phyloP scores from a whole-genome alignment of 1,284 basidiomycete species.

The Sporisorium reilianum region DNA sequence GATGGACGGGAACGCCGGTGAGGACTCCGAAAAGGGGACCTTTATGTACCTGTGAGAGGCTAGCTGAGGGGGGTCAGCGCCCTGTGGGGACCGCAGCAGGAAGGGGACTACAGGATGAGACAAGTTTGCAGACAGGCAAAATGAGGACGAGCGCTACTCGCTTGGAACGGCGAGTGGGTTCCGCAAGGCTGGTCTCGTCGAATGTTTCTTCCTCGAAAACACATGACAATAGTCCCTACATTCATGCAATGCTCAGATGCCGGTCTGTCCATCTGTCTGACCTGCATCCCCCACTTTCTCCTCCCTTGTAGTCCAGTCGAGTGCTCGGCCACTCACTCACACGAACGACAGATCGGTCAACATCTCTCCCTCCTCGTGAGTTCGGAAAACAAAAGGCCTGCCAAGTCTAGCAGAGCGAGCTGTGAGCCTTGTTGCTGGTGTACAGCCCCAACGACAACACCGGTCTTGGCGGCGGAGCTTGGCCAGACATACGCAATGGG shows the following conservation, averaged over 20 bases:
- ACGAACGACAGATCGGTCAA: not conserved
- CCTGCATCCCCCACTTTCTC: not conserved
- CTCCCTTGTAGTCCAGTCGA: not conserved
- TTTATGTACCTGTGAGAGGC: constrained; percentile 19
- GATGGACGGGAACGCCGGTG: not conserved
- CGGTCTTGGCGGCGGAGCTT: constrained; percentile 6
- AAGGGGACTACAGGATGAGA: constrained; percentile 16
- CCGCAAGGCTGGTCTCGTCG: constrained; percentile 4
- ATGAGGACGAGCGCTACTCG: constrained; percentile 1
- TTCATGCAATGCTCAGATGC: constrained; percentile 25
- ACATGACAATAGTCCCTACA: constrained; percentile 35
- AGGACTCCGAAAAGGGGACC: constrained; percentile 3
- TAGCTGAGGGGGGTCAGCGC: constrained; percentile 3
- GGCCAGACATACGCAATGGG: constrained; percentile 1
- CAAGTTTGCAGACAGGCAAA: constrained; percentile 6
- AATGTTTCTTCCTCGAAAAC: constrained; percentile 26
- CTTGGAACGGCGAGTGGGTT: constrained; percentile 4
- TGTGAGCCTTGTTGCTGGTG: not conserved
- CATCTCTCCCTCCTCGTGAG: not conserved
- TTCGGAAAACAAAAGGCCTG: not conserved
- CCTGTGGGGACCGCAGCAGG: not conserved
- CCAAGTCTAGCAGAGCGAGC: not conserved
- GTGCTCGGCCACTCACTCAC: not conserved
- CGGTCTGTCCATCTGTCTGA: constrained; percentile 8
- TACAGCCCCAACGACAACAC: not conserved